Base-by-base conservation (phyloP, 805 yeast genomes). In the Candida silvicultrix region DNA sequence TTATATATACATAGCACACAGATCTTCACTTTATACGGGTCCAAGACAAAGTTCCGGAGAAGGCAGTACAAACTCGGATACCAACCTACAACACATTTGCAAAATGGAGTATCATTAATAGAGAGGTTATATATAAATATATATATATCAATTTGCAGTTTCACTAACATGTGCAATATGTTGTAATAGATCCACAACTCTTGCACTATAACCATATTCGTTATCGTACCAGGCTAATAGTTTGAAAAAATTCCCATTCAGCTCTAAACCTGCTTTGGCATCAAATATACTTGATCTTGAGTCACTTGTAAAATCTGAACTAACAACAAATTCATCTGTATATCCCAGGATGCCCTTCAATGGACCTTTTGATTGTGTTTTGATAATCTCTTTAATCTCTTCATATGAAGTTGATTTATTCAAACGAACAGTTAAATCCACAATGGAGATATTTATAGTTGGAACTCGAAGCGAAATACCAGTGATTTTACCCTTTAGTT, bases 401-500 rank as follows among this genome's bases (percentile, higher is more conserved):
- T 81, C 95, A 74, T 85, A 86, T 54, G 92, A 73, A 55, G 95
- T 78, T 58, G 79, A 74, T 68, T 75, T 87, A 73, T 73, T 77
- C 67, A 87, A 77, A 71, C 86, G 85, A 66, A 82, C 89, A 54
- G 96, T 89, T 72, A 89, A 76, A 70, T 89, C 96, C 63, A 89
- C 96, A 64, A 89, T 94, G 52, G 96, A 89, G 51, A 89, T 95
- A 67, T 89, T 95, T 57, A 80, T 80, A 67, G 96, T 89, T 70
- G 96, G 96, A 53, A 89, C 96, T 76, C 96, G 85, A 74, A 89
- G 75, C 53, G 96, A 82, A 81, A 88, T 77, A 78, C 96, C 96
- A 57, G 96, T 89, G 70, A 89, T 83, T 77, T 87, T 88, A 66
- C 96, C 96, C 74, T 84, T 83, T 64, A 89, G 80, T 63, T 77